Percentiles rank a stretch among this genome's conserved stretches.
Evolutionary conservation across 176 grass and related monocot species (phyloP).

Genomic region (Raddia distichophylla): DNA sequence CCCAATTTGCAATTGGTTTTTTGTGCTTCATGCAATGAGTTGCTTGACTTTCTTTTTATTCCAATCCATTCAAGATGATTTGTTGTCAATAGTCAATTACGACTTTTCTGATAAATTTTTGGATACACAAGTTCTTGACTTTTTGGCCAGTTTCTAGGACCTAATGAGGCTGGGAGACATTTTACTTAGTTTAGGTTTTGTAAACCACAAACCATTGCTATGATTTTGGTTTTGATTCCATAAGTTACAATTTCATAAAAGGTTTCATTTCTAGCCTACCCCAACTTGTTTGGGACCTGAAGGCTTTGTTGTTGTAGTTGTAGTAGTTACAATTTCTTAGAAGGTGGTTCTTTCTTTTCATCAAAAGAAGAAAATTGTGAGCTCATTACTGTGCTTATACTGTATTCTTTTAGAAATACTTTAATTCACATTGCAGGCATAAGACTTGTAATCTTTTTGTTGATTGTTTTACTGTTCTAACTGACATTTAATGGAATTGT

Average conservation of each 20-base stretch:
- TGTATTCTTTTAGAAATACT: background rate
- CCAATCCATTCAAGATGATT: background rate
- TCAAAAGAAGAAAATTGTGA: background rate
- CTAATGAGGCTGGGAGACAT: background rate
- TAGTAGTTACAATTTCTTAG: background rate
- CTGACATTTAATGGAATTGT: conserved; percentile 17
- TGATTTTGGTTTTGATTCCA: background rate
- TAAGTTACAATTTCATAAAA: background rate
- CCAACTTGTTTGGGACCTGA: no score
- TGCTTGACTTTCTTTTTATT: background rate
- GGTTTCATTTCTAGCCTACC: no score
- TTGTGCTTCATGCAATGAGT: conserved; percentile 5
- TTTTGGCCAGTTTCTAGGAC: conserved; percentile 11
- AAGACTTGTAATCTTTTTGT: conserved; percentile 20
- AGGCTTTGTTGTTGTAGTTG: no score
- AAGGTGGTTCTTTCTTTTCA: conserved; percentile 1
- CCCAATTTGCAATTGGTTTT: background rate
- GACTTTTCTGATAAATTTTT: background rate
- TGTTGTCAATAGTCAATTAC: background rate
- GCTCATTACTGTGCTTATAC: background rate
- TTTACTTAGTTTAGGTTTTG: background rate
- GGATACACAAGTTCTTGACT: conserved; percentile 19
- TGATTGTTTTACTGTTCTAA: conserved; percentile 38
- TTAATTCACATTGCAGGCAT: conserved; percentile 18
- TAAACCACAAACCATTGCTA: background rate